Base-by-base conservation (phyloP, 164 flowering plant genomes). In the Chloranthus sessilifolius region DNA sequence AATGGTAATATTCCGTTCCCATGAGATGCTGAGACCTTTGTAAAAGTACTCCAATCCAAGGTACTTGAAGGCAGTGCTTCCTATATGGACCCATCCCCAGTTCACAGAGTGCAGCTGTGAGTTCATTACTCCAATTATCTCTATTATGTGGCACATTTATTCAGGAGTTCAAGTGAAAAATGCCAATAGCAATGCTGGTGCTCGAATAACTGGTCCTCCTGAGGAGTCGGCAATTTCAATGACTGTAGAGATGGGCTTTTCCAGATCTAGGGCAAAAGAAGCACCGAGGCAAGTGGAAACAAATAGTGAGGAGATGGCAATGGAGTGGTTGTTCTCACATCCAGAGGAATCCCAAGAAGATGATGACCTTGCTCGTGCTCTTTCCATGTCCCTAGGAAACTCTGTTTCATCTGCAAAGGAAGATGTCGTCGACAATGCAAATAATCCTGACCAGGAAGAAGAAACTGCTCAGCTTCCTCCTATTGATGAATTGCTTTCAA, bases 331-430 rank as follows among this genome's bases (percentile, higher is more conserved):
- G 62, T 84, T 84, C 57, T 75, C 90, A 41, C 97, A 86, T 73
- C 88, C 85, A 19, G 97, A 86, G 65, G 97, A 89, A 55, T 50
- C 52, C 27, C 94, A 67, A 69, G 97, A 89, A 68, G 95, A 86
- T 68, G 97, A 89, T 72, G 97, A 89, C 63, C 95, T 89, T 65
- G 95, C 97, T 55, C 95, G 95, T 59, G 97, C 97, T 29, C 94
- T 86, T 64, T 95, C 95, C 36, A 75, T 89, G 85, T 89, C 97
- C 15, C 78, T 89, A 20, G 95, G 97, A 36, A 83, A 71, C 51
- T 67, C 90, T 52, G 87, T 70, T 39, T 41, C 77, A 39, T 82
- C 80, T 1, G 16, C 71, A 20, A 74, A 79, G 52, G 86, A 76
- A 33, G 85, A 81, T 62, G 74, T 76, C 51, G 77, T 10, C 45